Conservation (phyloP, 1,284 basidiomycete genomes). For the Abortiporus biennis region DNA sequence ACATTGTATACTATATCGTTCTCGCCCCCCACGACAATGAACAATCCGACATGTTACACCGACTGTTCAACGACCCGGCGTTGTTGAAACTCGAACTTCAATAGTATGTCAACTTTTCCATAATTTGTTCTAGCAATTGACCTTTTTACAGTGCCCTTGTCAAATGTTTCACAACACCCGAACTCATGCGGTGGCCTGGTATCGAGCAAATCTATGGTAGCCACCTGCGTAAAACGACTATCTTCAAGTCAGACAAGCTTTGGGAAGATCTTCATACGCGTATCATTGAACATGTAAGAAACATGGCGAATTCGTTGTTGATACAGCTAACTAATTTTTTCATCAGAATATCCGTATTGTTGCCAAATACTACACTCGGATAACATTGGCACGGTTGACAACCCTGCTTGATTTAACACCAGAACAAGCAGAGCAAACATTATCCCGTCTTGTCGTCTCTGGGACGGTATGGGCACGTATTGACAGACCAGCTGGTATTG, state of each 20-base stretch:
- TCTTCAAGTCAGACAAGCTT: slow-evolving; percentile 77
- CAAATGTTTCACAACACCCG: slow-evolving; percentile 94
- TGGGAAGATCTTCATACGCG: slow-evolving; percentile 97
- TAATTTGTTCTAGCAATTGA: slow-evolving; percentile 2
- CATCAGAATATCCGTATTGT: slow-evolving; percentile 92
- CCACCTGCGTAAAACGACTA: slow-evolving; percentile 73
- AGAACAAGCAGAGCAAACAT: slow-evolving; percentile 81
- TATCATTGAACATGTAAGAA: slow-evolving; percentile 91
- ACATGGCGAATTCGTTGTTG: slow-evolving; percentile 8
- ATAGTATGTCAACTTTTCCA: slow-evolving; percentile 79
- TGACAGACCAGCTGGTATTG: slow-evolving; percentile 86
- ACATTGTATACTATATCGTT: slow-evolving; percentile 93
- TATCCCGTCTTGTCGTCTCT: slow-evolving; percentile 86
- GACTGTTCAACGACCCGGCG: slow-evolving; percentile 75
- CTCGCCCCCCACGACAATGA: slow-evolving; percentile 95
- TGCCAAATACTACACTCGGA: slow-evolving; percentile 91
- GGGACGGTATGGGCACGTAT: slow-evolving; percentile 92
- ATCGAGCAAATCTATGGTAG: slow-evolving; percentile 88
- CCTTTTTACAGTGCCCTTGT: slow-evolving; percentile 69
- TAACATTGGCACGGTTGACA: slow-evolving; percentile 80
- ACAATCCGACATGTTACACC: slow-evolving; percentile 94
- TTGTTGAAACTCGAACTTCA: slow-evolving; percentile 81
- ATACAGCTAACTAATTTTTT: slow-evolving; percentile 1
- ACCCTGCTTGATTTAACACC: slow-evolving; percentile 83
- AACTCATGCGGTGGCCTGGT: slow-evolving; percentile 98